Base-by-base conservation (phyloP, 176 grass and related monocot genomes). In the Chloris gayana region DNA sequence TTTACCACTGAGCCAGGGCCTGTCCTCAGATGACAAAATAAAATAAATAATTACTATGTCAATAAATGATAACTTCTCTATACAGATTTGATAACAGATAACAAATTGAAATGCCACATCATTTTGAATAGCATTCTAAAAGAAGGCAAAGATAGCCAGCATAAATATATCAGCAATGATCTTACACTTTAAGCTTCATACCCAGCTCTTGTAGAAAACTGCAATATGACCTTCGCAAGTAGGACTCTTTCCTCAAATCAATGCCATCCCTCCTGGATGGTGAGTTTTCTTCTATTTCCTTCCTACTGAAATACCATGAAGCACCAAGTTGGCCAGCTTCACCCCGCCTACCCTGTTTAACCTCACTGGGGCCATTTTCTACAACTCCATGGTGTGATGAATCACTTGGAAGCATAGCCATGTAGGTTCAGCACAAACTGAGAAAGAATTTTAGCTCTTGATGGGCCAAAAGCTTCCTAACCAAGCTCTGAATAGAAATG, bases 121-220 rank as follows among this genome's bases (percentile, higher is more conserved):
- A 69, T 64, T 70, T 49, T 49, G 64, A 73, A 74, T 21, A 58
- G 31, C 64, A 3, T 83, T 74, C 35, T 59, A 63, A 29, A 63
- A 24, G 19, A 70, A 85, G 65, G 54, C 61, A 25, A 35, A 51
- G 66, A 32, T 30, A 68, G n/a, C 19, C 25, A 53, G 49, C 19
- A 84, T 27, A 74, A 64, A 4, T 42, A 84, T 25, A 34, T 64
- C 27, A 63, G 69, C 19, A 54, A 73, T 51, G 46, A 91, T 73
- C 94, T 97, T 92, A 97, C 94, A 97, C 91, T 97, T 97, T 97
- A 59, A 97, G 91, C 73, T 88, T 89, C 83, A 92, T 92, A 85
- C 94, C 94, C 72, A 97, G 91, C 59, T 97, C 94, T 82, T 97
- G 94, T 67, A 94, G 78, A 79, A 90, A 97, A 47, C 80, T 94